These are phyloP conservation scores for Gardenia jasminoides DNA, from an alignment of 257 asterid genomes.

Conservation along the genomic window DNA sequence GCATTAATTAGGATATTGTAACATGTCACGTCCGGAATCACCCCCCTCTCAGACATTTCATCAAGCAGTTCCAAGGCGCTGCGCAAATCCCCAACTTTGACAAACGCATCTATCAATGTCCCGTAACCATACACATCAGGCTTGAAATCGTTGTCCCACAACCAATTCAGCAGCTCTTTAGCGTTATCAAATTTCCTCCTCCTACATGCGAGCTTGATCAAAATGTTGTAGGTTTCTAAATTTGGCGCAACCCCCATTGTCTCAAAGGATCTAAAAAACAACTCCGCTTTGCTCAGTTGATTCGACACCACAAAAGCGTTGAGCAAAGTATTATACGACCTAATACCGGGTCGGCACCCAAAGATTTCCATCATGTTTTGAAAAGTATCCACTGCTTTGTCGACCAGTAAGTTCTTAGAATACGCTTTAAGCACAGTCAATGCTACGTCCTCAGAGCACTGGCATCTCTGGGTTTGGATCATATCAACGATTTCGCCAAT, in stretches of 20 bases:
- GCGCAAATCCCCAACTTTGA: conserved; percentile 48
- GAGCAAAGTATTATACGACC: conserved; percentile 69
- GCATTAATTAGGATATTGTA: conserved; percentile 80
- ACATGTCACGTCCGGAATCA: conserved; percentile 68
- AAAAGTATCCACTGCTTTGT: conserved; percentile 59
- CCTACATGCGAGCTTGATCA: conserved; percentile 62
- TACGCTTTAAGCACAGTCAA: conserved; percentile 58
- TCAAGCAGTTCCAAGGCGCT: conserved; percentile 70
- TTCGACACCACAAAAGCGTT: conserved; percentile 69
- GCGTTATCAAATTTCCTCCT: conserved; percentile 57
- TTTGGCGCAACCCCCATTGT: conserved; percentile 68
- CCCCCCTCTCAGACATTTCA: conserved; percentile 74
- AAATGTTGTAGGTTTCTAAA: conserved; percentile 59
- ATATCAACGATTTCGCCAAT: conserved; percentile 47
- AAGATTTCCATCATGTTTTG: conserved; percentile 67
- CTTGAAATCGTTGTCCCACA: conserved; percentile 49
- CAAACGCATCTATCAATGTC: conserved; percentile 63
- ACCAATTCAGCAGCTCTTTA: conserved; percentile 36
- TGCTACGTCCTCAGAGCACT: conserved; percentile 67
- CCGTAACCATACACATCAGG: conserved; percentile 83
- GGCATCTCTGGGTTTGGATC: conserved; percentile 48
- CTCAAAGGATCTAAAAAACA: conserved; percentile 56
- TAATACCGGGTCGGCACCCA: conserved; percentile 69
- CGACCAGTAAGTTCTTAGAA: conserved; percentile 53
- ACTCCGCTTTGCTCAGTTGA: conserved; percentile 63